phyloP scores from a whole-genome alignment of 2,329 filamentous ascomycete genomes.

The Xenoacremonium recifei region DNA sequence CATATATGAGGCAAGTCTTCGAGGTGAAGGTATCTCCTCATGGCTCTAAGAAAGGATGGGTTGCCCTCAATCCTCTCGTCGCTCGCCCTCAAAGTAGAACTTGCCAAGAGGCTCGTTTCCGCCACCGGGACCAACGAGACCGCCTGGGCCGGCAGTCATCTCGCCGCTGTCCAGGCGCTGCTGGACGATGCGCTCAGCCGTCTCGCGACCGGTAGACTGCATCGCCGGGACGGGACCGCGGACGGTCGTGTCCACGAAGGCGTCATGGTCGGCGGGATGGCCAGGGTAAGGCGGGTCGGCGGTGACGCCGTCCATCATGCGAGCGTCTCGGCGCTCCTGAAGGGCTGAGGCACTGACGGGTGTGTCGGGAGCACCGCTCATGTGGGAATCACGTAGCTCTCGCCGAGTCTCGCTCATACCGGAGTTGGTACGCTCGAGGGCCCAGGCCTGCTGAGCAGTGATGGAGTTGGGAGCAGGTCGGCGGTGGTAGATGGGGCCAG shows the following conservation, averaged over 20 bases:
- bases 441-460: slow-evolving; percentile 39
- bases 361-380: slow-evolving; percentile 37
- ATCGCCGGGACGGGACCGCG: slow-evolving; percentile 51
- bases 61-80: slow-evolving; percentile 11
- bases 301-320: slow-evolving; percentile 66
- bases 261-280: slow-evolving; percentile 49
- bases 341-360: slow-evolving; percentile 45
- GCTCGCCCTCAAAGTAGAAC: slow-evolving; percentile 58
- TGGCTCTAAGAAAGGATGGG: no score
- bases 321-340: slow-evolving; percentile 57
- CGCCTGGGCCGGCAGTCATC: slow-evolving; percentile 33
- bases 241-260: slow-evolving; percentile 64
- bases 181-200: slow-evolving; percentile 64
- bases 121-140: slow-evolving; percentile 43
- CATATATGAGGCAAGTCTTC: no score
- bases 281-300: slow-evolving; percentile 50
- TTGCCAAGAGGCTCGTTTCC: slow-evolving; percentile 50
- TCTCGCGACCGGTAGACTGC: slow-evolving; percentile 41
- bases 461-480: slow-evolving; percentile 41
- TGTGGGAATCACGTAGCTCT: slow-evolving; percentile 32
- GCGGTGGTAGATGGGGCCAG: slow-evolving; percentile 69
- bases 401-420: slow-evolving; percentile 48
- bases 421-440: slow-evolving; percentile 50
- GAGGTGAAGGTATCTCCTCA: no score
- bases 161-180: slow-evolving; percentile 55